Base-by-base conservation (phyloP, 1,139 yeast genomes). In the Dujonia santamariae region DNA sequence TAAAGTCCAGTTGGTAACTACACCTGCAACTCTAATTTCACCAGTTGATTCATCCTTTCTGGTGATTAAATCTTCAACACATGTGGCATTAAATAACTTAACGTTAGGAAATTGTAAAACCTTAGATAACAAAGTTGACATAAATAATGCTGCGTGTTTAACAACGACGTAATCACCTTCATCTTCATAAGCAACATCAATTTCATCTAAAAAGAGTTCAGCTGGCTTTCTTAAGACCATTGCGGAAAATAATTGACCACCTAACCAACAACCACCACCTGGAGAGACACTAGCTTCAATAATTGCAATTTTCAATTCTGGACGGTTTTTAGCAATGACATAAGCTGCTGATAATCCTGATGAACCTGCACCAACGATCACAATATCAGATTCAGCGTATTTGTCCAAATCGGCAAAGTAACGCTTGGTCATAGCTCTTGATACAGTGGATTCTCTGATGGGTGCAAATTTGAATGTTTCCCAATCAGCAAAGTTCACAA, bases 161-260 rank as follows among this genome's bases (percentile, higher is more conserved):
- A 83, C 88, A 25, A 83, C 90, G 35, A 83, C 86, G 50, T 78
- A 83, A 55, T 81, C 83, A 34, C 88, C 90, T 58, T 83, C 92
- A 46, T 83, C 92, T 45, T 83, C 92, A 52, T 77, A 83, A 26
- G 75, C 78, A 40, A 83, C 66, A 7, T 73, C 80, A 40, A 83
- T 59, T 40, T 80, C 86, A 32, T 77, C 70, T 54, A 83, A 69
- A 61, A 83, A 82, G 44, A 70, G 53, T 41, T 83, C 77, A 18
- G 88, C 86, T 11, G 92, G 92, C 59, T 83, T 83, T 59, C 90
- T 73, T 68, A 82, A 67, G 32, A 83, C 80, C 90, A 82, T 81
- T 28, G 90, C 88, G 22, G 83, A 75, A 58, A 83, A 81, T 45
- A 83, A 66, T 57, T 80, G 87, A n/a, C 90, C 92, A 37, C 87